Conservation (phyloP, 352 stramenopile genomes). For the Phytophthora megakarya region DNA sequence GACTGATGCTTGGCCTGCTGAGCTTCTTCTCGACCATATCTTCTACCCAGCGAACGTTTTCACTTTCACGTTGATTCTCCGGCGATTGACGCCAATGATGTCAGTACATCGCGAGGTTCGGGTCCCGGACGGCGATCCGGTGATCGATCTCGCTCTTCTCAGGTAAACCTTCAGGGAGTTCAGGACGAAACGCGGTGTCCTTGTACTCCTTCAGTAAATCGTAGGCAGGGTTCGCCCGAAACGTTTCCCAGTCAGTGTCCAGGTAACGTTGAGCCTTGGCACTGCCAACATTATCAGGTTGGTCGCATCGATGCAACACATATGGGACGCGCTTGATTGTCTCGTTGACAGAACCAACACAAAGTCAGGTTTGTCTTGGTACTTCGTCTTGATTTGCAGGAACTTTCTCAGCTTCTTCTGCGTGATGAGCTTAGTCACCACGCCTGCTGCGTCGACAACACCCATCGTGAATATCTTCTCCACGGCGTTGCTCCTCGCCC, state of each 20-base stretch:
- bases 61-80: slow-evolving; percentile 4
- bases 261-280: slow-evolving; percentile 12
- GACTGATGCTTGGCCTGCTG: too few species aligned
- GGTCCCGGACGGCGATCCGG: too few species aligned
- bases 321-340: slow-evolving; percentile 13
- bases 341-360: too few species aligned
- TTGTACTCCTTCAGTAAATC: slow-evolving; percentile 1
- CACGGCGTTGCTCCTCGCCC: too few species aligned
- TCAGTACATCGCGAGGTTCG: too few species aligned
- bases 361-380: slow-evolving; percentile 9
- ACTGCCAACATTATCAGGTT: slow-evolving; percentile 16
- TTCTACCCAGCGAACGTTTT: slow-evolving; percentile 5
- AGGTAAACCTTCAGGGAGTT: slow-evolving; percentile 12
- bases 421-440: slow-evolving; percentile 9
- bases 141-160: slow-evolving; percentile 10
- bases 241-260: slow-evolving; percentile 19
- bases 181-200: slow-evolving; percentile 3
- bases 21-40: too few species aligned
- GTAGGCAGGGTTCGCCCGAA: background rate
- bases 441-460: too few species aligned
- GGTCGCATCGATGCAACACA: background rate
- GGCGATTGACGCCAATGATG: too few species aligned
- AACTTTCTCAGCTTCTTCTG: slow-evolving; percentile 17
- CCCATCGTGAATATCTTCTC: too few species aligned
- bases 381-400: slow-evolving; percentile 15